Evolutionary conservation across 2,329 filamentous ascomycete genomes (phyloP).

Genomic region (Cladosporium halotolerans): DNA sequence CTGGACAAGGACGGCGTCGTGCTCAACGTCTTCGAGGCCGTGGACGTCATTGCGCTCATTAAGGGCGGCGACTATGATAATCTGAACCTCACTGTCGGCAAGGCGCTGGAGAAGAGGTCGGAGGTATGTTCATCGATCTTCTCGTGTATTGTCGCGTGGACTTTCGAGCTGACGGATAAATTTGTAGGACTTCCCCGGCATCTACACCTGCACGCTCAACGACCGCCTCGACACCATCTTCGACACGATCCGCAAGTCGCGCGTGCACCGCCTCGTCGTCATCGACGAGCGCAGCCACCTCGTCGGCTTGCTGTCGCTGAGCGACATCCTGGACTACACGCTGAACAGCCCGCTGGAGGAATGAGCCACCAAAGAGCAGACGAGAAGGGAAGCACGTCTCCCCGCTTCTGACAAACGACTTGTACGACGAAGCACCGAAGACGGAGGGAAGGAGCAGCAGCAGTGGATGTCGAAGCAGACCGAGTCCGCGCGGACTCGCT

Average conservation of each 20-base stretch:
- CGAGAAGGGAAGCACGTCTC: too few species aligned
- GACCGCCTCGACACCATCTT: conserved; percentile 94
- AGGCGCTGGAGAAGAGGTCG: conserved; percentile 77
- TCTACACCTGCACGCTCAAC: conserved; percentile 89
- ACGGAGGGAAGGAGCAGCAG: too few species aligned
- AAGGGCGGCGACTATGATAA: conserved; percentile 92
- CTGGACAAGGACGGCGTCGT: conserved; percentile 72
- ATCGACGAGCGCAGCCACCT: conserved; percentile 85
- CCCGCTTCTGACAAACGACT: too few species aligned
- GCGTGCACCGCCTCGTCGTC: conserved; percentile 87
- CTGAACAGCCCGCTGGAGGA: conserved; percentile 42
- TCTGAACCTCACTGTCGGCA: conserved; percentile 75
- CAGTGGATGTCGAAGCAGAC: too few species aligned
- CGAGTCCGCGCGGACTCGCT: too few species aligned
- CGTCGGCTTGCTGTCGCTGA: conserved; percentile 84
- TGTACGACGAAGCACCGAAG: too few species aligned
- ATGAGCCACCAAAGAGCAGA: too few species aligned
- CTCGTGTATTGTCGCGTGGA: neutral
- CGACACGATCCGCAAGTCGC: conserved; percentile 89
- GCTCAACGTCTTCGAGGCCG: conserved; percentile 94
- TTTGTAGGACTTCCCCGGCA: conserved; percentile 81
- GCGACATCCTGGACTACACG: conserved; percentile 94
- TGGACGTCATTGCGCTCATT: conserved; percentile 94
- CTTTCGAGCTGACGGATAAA: neutral
- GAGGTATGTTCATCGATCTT: conserved; percentile 47